phyloP scores from a whole-genome alignment of 768 basidiomycete genomes.

The Suillus tomentosus region DNA sequence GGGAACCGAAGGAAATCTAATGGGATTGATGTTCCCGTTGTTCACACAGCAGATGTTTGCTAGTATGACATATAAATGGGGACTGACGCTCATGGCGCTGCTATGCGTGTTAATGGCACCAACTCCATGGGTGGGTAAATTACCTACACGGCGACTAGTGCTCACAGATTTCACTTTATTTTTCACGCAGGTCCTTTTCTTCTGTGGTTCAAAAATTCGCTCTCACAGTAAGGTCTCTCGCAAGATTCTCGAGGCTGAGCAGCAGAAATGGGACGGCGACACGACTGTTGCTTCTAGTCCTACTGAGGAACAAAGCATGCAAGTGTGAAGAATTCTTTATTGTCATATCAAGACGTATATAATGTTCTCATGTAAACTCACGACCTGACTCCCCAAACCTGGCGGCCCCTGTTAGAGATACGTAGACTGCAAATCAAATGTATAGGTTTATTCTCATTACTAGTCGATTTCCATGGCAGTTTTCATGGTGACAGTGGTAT shows the following conservation, averaged over 20 bases:
- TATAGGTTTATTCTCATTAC: too few relatives aligned
- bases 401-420: not conserved
- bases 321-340: not conserved
- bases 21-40: constrained; percentile 49
- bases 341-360: too few relatives aligned
- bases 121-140: constrained; percentile 42
- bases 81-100: constrained; percentile 42
- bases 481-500: too few relatives aligned
- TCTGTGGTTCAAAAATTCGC: constrained; percentile 36
- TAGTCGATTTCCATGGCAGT: too few relatives aligned
- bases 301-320: constrained; percentile 1
- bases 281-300: not conserved
- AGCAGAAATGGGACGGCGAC: not conserved
- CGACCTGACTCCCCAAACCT: not conserved
- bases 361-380: not conserved
- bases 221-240: constrained; percentile 28
- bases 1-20: constrained; percentile 36
- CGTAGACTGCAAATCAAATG: not conserved
- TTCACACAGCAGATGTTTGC: constrained; percentile 50
- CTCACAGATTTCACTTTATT: not conserved
- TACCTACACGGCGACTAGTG: not conserved
- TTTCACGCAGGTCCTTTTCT: constrained; percentile 28
- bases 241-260: constrained; percentile 22
- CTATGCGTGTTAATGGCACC: constrained; percentile 46
- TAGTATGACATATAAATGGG: constrained; percentile 51